Percentiles rank a stretch among this genome's conserved stretches.
These are phyloP conservation scores for Saccharum spontaneum DNA, from an alignment of 176 grass and related monocot species.

Conservation along the genomic window DNA sequence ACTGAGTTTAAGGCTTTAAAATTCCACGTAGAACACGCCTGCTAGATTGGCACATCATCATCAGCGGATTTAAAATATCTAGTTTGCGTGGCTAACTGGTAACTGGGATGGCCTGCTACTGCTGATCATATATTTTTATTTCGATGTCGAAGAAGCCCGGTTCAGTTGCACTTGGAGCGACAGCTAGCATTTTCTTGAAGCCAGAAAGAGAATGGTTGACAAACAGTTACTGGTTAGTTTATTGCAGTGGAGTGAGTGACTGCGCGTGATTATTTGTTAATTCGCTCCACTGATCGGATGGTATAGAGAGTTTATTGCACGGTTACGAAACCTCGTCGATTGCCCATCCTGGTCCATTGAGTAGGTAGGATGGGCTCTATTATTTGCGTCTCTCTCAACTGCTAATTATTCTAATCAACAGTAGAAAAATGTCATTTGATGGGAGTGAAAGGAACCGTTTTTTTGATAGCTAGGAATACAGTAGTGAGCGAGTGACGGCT, in stretches of 20 bases:
- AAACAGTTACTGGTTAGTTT: not conserved
- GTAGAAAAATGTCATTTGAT: no score
- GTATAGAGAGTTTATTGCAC: not conserved
- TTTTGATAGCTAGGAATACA: not conserved
- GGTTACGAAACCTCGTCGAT: not conserved
- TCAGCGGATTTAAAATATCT: not conserved
- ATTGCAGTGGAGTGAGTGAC: constrained; percentile 12
- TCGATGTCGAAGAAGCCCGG: not conserved
- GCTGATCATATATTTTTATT: not conserved
- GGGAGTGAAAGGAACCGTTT: not conserved
- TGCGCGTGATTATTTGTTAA: not conserved
- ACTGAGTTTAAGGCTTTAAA: not conserved
- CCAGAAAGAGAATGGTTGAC: not conserved
- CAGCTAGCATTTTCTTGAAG: not conserved
- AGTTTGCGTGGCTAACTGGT: not conserved
- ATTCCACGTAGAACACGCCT: not conserved
- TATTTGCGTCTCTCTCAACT: not conserved
- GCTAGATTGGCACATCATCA: not conserved
- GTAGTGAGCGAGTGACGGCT: not conserved
- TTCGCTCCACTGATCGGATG: not conserved
- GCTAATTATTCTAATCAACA: not conserved
- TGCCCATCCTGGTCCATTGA: not conserved
- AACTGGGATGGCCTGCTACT: not conserved
- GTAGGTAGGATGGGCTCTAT: not conserved
- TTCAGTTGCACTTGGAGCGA: not conserved